Evolutionary conservation across 192 early-diverging fungal species (phyloP).

Genomic region (Endogone sp.): DNA sequence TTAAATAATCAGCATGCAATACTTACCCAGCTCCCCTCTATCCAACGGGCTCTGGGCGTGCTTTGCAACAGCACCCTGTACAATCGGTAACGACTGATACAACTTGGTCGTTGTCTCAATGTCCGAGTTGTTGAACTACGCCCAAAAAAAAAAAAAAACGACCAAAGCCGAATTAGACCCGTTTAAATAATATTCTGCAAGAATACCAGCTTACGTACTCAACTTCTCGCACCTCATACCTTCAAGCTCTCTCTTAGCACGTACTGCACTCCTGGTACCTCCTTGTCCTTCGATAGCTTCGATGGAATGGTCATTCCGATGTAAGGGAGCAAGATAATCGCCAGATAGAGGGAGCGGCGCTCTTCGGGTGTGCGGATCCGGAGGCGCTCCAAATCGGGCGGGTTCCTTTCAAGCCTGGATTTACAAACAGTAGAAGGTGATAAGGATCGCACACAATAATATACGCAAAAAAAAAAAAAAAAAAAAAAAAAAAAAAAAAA

Average conservation of each 20-base stretch:
- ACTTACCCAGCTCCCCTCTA: slow-evolving; percentile 25
- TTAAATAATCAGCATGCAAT: too few relatives aligned
- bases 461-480: too few relatives aligned
- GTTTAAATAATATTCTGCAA: too few relatives aligned
- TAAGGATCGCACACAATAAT: neutral
- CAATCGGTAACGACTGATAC: slow-evolving; percentile 18
- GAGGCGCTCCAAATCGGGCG: neutral
- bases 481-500: too few relatives aligned
- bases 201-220: too few relatives aligned
- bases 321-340: slow-evolving; percentile 56
- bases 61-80: slow-evolving; percentile 7
- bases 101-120: slow-evolving; percentile 33
- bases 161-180: neutral
- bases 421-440: neutral
- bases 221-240: slow-evolving; percentile 21
- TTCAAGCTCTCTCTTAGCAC: slow-evolving; percentile 63
- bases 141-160: neutral
- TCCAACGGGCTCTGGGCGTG: slow-evolving; percentile 12
- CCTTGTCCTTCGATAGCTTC: slow-evolving; percentile 44
- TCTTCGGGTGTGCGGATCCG: slow-evolving; percentile 9
- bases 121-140: slow-evolving; percentile 25
- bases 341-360: slow-evolving; percentile 43
- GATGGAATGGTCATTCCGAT: slow-evolving; percentile 32
- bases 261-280: slow-evolving; percentile 34
- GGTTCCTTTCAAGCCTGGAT: neutral